Evolutionary conservation across 331 rosid species (phyloP), one percentile per base, ranked within the genome.

Genomic region (Spiraea crenata): DNA sequence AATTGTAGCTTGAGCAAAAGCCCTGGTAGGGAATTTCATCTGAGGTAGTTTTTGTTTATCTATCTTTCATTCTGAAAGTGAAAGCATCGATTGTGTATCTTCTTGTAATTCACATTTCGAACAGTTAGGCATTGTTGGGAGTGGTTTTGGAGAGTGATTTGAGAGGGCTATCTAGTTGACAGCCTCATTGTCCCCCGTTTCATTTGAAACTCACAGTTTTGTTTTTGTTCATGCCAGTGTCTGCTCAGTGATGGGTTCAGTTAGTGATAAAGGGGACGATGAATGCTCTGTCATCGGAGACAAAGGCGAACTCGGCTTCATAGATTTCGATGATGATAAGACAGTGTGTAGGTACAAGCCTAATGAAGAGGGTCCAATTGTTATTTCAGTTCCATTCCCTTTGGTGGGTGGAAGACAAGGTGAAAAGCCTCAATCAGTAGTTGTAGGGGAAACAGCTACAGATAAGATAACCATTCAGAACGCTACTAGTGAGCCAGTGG

Each of bases 271-370:
- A 63, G 82, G 86, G 72, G 91, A 67, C 16, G 97, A 83, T 3
- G 99, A 89, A 59, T 76, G 86, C 76, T 95, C 99, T 11, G 89
- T 83, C 58, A 85, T 95, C 38, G 91, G 85, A 72, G 92, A 75
- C 38, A 89, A 83, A 71, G 99, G 90, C 52, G 96, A 95, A 69
- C 76, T 95, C 2, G 87, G 90, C 14, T 95, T 80, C 72, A 78
- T 95, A 6, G 99, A 95, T 83, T 95, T 79, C 10, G 89, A 80
- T 51, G 96, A 91, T 76, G 90, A 91, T 78, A 79, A 74, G 67
- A 89, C 96, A 56, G 85, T 86, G 70, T 85, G 95, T 76, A 87
- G 90, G 82, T 87, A 87, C 58, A 52, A 72, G 62, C 82, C 78
- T 1, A 39, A 31, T 37, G 86, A 77, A 58, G 93, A 80, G 78